Evolutionary conservation across 2,329 filamentous ascomycete genomes (phyloP).

Genomic region (Penicillium corylophilum): DNA sequence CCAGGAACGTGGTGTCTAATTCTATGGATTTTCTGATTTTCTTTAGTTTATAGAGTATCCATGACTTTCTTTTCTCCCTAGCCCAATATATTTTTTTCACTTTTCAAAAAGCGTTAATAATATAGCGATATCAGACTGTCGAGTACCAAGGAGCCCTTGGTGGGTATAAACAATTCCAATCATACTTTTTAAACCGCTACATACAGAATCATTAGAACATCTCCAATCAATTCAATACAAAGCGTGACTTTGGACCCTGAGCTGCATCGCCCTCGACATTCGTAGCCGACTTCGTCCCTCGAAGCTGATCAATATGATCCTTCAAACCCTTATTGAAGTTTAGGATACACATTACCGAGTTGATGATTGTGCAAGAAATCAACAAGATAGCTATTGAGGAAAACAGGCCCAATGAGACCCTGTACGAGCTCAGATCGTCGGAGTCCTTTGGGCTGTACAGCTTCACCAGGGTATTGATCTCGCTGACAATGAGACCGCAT

Average conservation of each 20-base stretch:
- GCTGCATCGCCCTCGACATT: conserved; percentile 1
- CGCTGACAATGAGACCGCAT: conserved; percentile 10
- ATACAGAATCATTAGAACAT: background rate
- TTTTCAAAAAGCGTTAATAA: too few relatives aligned
- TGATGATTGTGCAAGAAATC: conserved; percentile 11
- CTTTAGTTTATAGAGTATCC: background rate
- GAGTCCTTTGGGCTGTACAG: conserved; percentile 2
- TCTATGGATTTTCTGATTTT: background rate
- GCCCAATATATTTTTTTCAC: too few relatives aligned
- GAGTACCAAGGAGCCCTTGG: background rate
- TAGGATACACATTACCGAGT: conserved; percentile 17
- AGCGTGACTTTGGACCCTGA: conserved; percentile 9
- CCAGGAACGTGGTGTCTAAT: conserved; percentile 44
- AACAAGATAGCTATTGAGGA: conserved; percentile 12
- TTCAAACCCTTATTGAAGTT: conserved; percentile 22
- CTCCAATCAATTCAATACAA: conserved; percentile 9
- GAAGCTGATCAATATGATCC: conserved; percentile 9
- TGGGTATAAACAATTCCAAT: background rate
- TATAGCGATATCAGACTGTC: background rate
- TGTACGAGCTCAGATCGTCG: conserved; percentile 7
- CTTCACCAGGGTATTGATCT: conserved; percentile 6
- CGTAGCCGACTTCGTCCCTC: background rate
- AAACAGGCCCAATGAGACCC: conserved; percentile 18
- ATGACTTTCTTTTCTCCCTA: background rate
- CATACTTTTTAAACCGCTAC: background rate